Evolutionary conservation across 257 asterid genomes (phyloP), one percentile per base, ranked within the genome.

Genomic region (Gentiana straminea): DNA sequence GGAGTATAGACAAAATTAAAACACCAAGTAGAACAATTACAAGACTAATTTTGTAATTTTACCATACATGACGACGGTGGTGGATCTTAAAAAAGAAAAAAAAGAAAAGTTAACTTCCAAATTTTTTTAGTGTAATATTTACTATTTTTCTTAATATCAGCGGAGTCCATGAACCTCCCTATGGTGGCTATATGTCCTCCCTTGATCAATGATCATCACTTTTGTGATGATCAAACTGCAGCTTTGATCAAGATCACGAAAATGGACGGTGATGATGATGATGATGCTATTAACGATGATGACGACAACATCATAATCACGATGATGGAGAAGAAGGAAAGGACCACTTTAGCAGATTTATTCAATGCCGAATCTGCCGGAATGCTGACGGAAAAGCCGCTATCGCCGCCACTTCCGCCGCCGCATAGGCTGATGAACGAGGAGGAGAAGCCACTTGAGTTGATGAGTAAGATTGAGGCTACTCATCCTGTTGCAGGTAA

Each of bases 311-410:
- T 15, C 50, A n/a, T 15, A 8, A 10, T 24, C 46, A 41, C 6
- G 9, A 3, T 4, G 9, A 10, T 44, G 61, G 12, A 5, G 3
- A 57, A 57, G 61, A 57, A 57, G 33, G 52, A 57, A 32, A 57
- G 61, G 47, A 33, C 44, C 52, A 57, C 61, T 24, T 51, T 57
- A 41, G 61, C 61, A 5, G 61, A 57, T 9, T 41, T 57, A 50
- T 57, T 57, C 52, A 41, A 51, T 1, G 61, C 61, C 33, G 61
- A 57, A 44, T 57, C 51, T 44, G 61, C 44, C n/a, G 60, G 11
- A 43, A 43, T 24, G 39, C 5, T 7, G 8, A 8, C 51, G 8
- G 50, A 13, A 57, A 57, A 15, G 45, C 46, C 46, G 9, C 46
- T 5, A 41, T 39, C 44, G 8, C 8, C 6, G 4, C 6, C 6